Percentiles rank a stretch among this genome's conserved stretches.
Evolutionary conservation across 2,329 filamentous ascomycete genomes (phyloP).

Genomic region (Xylaria sp.): DNA sequence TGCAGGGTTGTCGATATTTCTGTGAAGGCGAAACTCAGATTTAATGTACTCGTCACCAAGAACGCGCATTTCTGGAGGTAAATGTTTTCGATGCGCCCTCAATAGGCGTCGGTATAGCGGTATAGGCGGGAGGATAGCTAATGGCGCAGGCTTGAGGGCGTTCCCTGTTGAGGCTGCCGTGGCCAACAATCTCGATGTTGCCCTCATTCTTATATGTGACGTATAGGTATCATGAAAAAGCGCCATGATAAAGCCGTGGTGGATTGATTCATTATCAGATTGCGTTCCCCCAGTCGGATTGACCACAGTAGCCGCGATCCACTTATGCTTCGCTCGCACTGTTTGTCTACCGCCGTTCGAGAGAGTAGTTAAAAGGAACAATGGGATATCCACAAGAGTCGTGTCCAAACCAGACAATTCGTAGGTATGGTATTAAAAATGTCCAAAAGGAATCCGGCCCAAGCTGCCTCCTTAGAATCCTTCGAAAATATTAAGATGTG

Average conservation of each 20-base stretch:
- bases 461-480: too few species aligned
- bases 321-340: background rate
- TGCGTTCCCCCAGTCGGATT: background rate
- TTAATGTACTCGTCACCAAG: slow-evolving; percentile 95
- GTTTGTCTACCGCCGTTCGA: background rate
- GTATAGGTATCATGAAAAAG: slow-evolving; percentile 17
- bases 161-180: slow-evolving; percentile 44
- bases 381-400: background rate
- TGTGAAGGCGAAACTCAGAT: slow-evolving; percentile 88
- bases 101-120: slow-evolving; percentile 89
- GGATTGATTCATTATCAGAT: slow-evolving; percentile 13
- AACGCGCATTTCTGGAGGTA: slow-evolving; percentile 79
- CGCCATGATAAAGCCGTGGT: slow-evolving; percentile 14
- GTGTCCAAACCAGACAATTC: background rate
- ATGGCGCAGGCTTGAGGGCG: slow-evolving; percentile 47
- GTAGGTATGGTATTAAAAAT: background rate
- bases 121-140: slow-evolving; percentile 86
- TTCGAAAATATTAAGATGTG: background rate
- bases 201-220: slow-evolving; percentile 44
- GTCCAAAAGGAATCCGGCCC: too few species aligned
- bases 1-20: slow-evolving; percentile 85
- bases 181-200: slow-evolving; percentile 44
- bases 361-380: background rate
- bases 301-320: slow-evolving; percentile 12
- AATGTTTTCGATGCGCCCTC: slow-evolving; percentile 82